phyloP scores from a whole-genome alignment of 1,284 basidiomycete species.

The Cystobasidiaceae sp. region DNA sequence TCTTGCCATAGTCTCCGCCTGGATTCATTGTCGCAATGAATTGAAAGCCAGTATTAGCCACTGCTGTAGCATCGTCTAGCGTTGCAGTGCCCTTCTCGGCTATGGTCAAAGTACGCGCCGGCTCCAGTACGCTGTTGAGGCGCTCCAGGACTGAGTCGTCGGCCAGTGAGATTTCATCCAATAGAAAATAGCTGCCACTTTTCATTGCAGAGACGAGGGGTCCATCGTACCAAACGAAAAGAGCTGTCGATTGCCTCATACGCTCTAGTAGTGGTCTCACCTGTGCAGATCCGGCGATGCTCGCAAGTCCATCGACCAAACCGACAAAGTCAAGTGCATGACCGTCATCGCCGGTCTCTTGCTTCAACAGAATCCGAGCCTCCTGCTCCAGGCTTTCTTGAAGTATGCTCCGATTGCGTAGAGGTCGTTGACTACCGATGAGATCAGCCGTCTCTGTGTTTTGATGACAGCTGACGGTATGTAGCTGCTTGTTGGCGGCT shows the following conservation, averaged over 20 bases:
- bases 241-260: constrained; percentile 54
- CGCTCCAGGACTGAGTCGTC: constrained; percentile 98
- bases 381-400: constrained; percentile 46
- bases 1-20: constrained; percentile 98
- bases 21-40: constrained; percentile 99
- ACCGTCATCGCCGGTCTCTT: not conserved
- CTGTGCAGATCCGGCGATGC: not conserved
- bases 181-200: constrained; percentile 74
- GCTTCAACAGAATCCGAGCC: constrained; percentile 40
- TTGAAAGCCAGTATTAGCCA: constrained; percentile 68
- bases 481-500: constrained; percentile 59
- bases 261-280: constrained; percentile 51
- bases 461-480: constrained; percentile 90
- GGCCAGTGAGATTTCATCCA: constrained; percentile 96
- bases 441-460: constrained; percentile 99
- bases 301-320: constrained; percentile 30
- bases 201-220: constrained; percentile 91
- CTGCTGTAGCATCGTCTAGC: constrained; percentile 62
- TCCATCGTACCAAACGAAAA: constrained; percentile 96
- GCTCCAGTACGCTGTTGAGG: constrained; percentile 93
- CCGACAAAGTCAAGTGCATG: constrained; percentile 29
- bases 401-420: constrained; percentile 68
- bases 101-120: constrained; percentile 79
- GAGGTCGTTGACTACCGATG: constrained; percentile 85
- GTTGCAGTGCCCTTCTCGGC: constrained; percentile 84